Evolutionary conservation across 768 basidiomycete genomes (phyloP).

Genomic region (Amanita fuliginea): DNA sequence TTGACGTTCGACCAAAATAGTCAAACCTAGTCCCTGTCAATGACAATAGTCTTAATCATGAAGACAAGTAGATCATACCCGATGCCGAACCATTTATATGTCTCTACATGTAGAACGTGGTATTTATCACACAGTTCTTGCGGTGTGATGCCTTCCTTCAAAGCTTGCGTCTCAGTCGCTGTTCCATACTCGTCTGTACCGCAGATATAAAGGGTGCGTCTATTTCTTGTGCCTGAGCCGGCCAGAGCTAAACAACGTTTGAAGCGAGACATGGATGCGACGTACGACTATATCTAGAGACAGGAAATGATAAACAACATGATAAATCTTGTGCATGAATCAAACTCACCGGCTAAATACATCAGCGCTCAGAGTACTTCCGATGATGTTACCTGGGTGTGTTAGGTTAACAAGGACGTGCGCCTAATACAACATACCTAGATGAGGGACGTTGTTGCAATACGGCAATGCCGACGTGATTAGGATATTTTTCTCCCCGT

Average conservation of each 20-base stretch:
- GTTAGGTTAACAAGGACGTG: not conserved
- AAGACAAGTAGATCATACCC: conserved; percentile 35
- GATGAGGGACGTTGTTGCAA: conserved; percentile 95
- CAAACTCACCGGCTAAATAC: conserved; percentile 83
- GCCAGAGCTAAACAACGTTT: conserved; percentile 3
- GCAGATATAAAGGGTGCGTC: conserved; percentile 88
- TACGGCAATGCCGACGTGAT: conserved; percentile 95
- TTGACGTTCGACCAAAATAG: conserved; percentile 92
- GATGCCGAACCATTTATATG: conserved; percentile 97
- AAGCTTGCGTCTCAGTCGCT: conserved; percentile 94
- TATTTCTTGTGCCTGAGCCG: conserved; percentile 57
- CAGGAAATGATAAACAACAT: not conserved
- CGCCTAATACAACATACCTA: conserved; percentile 40
- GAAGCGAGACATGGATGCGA: not conserved
- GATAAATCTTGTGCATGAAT: not conserved
- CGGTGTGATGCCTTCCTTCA: conserved; percentile 78
- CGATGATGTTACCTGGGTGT: conserved; percentile 72
- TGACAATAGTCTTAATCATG: conserved; percentile 1
- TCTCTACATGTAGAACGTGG: conserved; percentile 75
- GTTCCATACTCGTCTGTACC: conserved; percentile 99
- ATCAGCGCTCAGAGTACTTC: conserved; percentile 94
- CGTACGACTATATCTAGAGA: conserved; percentile 51
- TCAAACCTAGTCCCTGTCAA: conserved; percentile 56
- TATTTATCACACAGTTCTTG: conserved; percentile 86
- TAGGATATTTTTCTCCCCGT: conserved; percentile 80